Evolutionary conservation across 164 flowering plant genomes (phyloP).

Genomic region (Cinnamomum chago): DNA sequence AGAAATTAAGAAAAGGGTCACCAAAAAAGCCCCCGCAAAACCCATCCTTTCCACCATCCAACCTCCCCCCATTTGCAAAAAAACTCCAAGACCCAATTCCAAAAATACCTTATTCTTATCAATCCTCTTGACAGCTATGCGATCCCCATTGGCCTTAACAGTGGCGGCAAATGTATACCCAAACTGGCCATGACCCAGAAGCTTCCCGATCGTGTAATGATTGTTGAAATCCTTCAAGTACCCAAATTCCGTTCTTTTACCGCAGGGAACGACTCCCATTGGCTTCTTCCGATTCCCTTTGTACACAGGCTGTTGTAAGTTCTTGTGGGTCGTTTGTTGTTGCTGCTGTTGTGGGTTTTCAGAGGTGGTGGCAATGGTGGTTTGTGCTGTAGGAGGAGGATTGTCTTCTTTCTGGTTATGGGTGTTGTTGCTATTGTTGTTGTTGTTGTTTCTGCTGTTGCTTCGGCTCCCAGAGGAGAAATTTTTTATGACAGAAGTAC

Average conservation of each 20-base stretch:
- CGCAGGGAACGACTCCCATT: slow-evolving; percentile 46
- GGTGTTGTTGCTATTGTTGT: no score
- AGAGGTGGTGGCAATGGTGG: slow-evolving; percentile 5
- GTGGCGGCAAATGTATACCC: slow-evolving; percentile 90
- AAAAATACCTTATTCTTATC: slow-evolving; percentile 79
- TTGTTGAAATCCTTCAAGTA: slow-evolving; percentile 67
- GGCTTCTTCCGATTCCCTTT: slow-evolving; percentile 29
- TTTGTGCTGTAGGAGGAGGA: neutral
- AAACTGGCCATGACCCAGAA: slow-evolving; percentile 94
- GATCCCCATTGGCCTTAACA: slow-evolving; percentile 68
- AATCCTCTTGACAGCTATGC: slow-evolving; percentile 90
- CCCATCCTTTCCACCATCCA: no score
- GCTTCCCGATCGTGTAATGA: slow-evolving; percentile 66
- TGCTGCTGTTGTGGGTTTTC: slow-evolving; percentile 5
- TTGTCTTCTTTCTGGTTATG: slow-evolving; percentile 6
- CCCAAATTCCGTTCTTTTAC: slow-evolving; percentile 89
- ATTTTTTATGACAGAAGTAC: slow-evolving; percentile 70
- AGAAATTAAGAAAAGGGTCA: neutral
- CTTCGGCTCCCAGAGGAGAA: slow-evolving; percentile 60
- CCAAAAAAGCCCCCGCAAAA: no score
- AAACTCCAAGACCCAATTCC: neutral
- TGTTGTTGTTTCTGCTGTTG: slow-evolving; percentile 2
- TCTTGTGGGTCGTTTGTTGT: slow-evolving; percentile 7
- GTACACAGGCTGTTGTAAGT: slow-evolving; percentile 18
- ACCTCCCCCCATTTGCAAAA: no score